A percentile compares a stretch with the other conserved stretches of the same genome.
These are phyloP conservation scores for Lentinula novae-zelandiae DNA, from an alignment of 1,284 basidiomycete genomes.

Conservation along the genomic window DNA sequence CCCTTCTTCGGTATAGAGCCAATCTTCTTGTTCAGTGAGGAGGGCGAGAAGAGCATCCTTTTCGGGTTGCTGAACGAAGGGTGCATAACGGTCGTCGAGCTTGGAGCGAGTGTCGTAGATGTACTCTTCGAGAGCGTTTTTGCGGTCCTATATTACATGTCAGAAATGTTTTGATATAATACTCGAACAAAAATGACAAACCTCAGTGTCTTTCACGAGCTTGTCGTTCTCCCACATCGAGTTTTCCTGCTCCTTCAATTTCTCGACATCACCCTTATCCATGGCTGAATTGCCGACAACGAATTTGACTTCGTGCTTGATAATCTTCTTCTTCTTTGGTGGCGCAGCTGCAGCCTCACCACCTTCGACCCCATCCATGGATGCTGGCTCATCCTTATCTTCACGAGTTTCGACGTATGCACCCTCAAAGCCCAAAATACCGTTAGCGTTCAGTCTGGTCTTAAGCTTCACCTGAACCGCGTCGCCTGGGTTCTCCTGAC, in stretches of 20 bases:
- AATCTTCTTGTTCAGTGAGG: slow-evolving; percentile 82
- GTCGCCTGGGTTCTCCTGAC: slow-evolving; percentile 65
- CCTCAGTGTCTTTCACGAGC: slow-evolving; percentile 93
- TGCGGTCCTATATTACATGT: slow-evolving; percentile 65
- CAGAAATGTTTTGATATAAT: not conserved
- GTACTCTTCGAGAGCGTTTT: slow-evolving; percentile 97
- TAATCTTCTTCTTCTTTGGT: slow-evolving; percentile 80
- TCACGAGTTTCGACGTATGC: slow-evolving; percentile 82
- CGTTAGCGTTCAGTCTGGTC: slow-evolving; percentile 82
- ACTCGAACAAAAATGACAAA: slow-evolving; percentile 29
- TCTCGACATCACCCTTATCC: slow-evolving; percentile 60
- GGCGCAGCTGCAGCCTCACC: slow-evolving; percentile 31
- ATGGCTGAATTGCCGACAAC: slow-evolving; percentile 61
- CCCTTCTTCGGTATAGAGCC: slow-evolving; percentile 94
- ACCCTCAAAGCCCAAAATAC: slow-evolving; percentile 80
- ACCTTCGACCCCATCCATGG: slow-evolving; percentile 15
- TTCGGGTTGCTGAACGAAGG: slow-evolving; percentile 71
- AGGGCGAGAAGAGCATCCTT: slow-evolving; percentile 71
- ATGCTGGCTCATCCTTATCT: slow-evolving; percentile 66
- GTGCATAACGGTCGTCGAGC: slow-evolving; percentile 81
- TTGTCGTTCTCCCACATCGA: slow-evolving; percentile 89
- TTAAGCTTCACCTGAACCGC: slow-evolving; percentile 84
- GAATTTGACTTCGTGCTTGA: slow-evolving; percentile 80
- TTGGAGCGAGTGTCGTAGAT: slow-evolving; percentile 92
- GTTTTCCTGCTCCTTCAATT: slow-evolving; percentile 74